Evolutionary conservation across 1,139 yeast genomes (phyloP).

Genomic region (Candida sanyaensis): DNA sequence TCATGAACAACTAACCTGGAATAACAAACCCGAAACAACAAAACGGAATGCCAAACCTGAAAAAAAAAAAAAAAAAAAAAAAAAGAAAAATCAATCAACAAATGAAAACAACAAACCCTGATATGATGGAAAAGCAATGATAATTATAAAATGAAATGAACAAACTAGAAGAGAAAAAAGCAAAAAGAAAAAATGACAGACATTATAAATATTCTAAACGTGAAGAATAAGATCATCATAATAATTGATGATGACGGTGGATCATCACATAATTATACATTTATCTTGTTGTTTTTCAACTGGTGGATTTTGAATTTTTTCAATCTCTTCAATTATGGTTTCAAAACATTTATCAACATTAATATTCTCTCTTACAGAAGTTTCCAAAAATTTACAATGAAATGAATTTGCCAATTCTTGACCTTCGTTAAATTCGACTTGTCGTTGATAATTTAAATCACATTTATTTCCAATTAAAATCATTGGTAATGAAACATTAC

Average conservation of each 20-base stretch:
- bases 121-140: not conserved
- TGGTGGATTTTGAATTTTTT: constrained; percentile 56
- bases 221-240: not conserved
- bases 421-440: constrained; percentile 69
- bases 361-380: constrained; percentile 75
- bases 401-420: constrained; percentile 61
- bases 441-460: constrained; percentile 66
- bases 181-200: not conserved
- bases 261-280: constrained; percentile 33
- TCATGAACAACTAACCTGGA: too few species aligned
- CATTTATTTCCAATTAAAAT: constrained; percentile 84
- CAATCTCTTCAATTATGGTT: constrained; percentile 69
- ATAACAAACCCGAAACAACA: too few species aligned
- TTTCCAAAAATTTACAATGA: constrained; percentile 72
- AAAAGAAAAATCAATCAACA: too few species aligned
- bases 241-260: not conserved
- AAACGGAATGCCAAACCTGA: not conserved
- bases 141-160: not conserved
- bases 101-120: not conserved
- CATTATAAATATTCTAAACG: not conserved
- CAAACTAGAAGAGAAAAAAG: not conserved
- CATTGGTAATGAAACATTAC: constrained; percentile 67
- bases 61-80: not conserved
- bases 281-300: constrained; percentile 35
- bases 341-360: constrained; percentile 71